Evolutionary conservation across 2,329 filamentous ascomycete species (phyloP), one percentile per base, ranked within the genome.

Genomic region (Xylaria sp.): DNA sequence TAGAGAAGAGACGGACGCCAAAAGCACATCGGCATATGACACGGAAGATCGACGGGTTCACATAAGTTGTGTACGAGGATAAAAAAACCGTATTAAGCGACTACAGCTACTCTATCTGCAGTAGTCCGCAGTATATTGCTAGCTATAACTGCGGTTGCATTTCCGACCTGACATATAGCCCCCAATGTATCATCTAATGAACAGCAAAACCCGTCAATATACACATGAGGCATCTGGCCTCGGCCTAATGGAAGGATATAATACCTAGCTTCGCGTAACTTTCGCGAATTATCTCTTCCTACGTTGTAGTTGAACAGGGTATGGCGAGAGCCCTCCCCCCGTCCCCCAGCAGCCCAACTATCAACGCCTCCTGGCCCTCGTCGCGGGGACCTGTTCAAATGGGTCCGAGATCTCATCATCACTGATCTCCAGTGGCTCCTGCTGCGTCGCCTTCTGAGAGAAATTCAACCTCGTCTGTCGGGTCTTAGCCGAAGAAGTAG

Each of bases 341-440:
- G n/a, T 27, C 32, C 14, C 45, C 24, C 7, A 54, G 19, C 17
- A 32, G 21, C 56, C 24, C 5, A 42, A 14, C n/a, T n/a, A 2
- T 45, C 51, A 67, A n/a, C 78, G 69, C 54, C 70, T 72, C 36
- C 57, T 64, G 21, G 71, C 56, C 60, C 78, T 78, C 30, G 78
- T 78, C 11, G 78, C 71, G 0, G 83, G 83, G 58, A 84, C 81
- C 5, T 85, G 81, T 77, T 90, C 87, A 76, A 91, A 90, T 0
- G 83, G 80, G 61, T 89, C 87, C 0, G 85, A 88, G 53, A 91
- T 89, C 77, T 90, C 88, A 75, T 91, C 89, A 67, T 90, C 88
- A 69, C 88, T 90, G 62, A 90, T 85, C 74, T 90, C 87, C 17
- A 87, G 75, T n/a, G 83, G 81, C 39, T 83, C 78, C 69, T 85